phyloP scores from a whole-genome alignment of 805 yeast species.

The Wickerhamomyces queroliae region DNA sequence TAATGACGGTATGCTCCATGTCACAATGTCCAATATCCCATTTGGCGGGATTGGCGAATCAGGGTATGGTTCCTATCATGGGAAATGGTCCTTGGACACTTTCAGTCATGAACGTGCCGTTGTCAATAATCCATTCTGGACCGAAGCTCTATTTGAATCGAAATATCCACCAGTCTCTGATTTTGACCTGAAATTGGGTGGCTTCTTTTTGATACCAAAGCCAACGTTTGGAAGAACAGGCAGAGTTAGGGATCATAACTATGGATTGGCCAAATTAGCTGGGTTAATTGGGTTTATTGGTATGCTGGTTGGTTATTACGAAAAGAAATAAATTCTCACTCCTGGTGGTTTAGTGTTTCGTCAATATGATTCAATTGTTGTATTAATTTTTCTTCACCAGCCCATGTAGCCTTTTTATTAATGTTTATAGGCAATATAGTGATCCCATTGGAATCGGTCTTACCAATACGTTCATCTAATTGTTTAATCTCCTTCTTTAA shows the following conservation, averaged over 20 bases:
- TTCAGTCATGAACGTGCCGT: constrained; percentile 74
- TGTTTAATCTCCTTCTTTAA: constrained; percentile 62
- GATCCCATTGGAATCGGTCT: constrained; percentile 36
- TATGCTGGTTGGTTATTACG: constrained; percentile 7
- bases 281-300: constrained; percentile 9
- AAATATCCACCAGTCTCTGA: constrained; percentile 61
- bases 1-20: constrained; percentile 72
- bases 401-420: constrained; percentile 64
- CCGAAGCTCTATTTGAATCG: constrained; percentile 49
- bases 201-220: constrained; percentile 22
- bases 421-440: constrained; percentile 63
- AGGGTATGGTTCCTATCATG: constrained; percentile 83
- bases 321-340: neutral
- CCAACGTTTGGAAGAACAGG: constrained; percentile 34
- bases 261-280: constrained; percentile 7
- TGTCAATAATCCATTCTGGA: constrained; percentile 58
- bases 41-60: constrained; percentile 90
- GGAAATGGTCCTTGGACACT: constrained; percentile 34
- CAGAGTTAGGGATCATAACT: constrained; percentile 18
- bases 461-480: constrained; percentile 55
- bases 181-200: constrained; percentile 25
- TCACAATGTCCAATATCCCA: constrained; percentile 62
- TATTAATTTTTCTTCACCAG: constrained; percentile 52
- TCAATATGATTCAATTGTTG: constrained; percentile 36
- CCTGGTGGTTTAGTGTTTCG: neutral